Conservation (phyloP, 2,329 filamentous ascomycete species). For the Aspergillus terreus region DNA sequence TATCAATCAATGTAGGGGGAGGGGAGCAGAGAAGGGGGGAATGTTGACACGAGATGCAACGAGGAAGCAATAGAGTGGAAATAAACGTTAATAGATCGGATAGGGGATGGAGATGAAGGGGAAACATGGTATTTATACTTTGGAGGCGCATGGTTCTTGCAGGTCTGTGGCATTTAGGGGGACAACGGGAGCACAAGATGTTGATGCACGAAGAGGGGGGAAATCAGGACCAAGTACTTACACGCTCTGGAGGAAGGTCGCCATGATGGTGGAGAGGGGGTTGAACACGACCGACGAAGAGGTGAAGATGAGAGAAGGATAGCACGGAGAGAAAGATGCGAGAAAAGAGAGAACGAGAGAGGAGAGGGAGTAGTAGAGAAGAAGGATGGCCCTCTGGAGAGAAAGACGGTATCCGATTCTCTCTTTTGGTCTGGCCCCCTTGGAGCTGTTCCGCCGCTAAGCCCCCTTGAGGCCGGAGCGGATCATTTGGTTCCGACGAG, state of each 20-base stretch:
- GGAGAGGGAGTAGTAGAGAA: slow-evolving; percentile 3
- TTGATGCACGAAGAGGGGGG: slow-evolving; percentile 13
- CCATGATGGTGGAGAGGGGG: slow-evolving; percentile 32
- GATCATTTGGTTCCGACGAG: slow-evolving; percentile 21
- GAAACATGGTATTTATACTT: not conserved
- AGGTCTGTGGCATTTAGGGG: slow-evolving; percentile 20
- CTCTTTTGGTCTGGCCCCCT: slow-evolving; percentile 18
- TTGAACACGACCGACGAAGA: not conserved
- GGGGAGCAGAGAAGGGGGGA: not conserved
- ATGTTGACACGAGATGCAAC: slow-evolving; percentile 4
- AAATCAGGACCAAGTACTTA: slow-evolving; percentile 30
- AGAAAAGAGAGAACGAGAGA: slow-evolving; percentile 1
- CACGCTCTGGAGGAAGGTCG: slow-evolving; percentile 50
- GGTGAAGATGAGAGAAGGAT: slow-evolving; percentile 6
- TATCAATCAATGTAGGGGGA: not conserved
- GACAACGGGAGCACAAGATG: slow-evolving; percentile 17
- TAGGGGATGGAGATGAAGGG: not conserved
- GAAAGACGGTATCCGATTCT: slow-evolving; percentile 6
- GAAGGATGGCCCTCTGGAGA: not conserved
- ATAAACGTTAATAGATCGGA: not conserved
- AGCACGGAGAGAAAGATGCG: slow-evolving; percentile 1
- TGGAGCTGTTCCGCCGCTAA: slow-evolving; percentile 17
- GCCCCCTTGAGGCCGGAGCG: slow-evolving; percentile 18
- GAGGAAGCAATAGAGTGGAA: slow-evolving; percentile 4
- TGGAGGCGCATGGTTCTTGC: slow-evolving; percentile 3